These are phyloP conservation scores for Pterula multifida DNA, from an alignment of 1,284 basidiomycete genomes.

Conservation along the genomic window DNA sequence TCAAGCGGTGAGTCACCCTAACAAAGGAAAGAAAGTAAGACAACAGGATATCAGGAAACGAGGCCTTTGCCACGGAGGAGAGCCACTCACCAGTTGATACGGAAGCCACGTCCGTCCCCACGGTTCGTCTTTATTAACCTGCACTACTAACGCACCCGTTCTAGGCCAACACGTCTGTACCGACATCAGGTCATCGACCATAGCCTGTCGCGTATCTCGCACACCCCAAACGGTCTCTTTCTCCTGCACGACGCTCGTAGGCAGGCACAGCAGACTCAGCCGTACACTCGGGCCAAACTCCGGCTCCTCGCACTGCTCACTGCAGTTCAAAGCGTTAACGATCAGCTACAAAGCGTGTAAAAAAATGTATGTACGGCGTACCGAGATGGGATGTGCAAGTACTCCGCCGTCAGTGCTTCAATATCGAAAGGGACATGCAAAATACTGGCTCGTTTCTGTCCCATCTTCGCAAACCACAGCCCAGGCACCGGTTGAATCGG, in stretches of 20 bases:
- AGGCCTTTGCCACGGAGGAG: background rate
- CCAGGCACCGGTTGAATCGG: background rate
- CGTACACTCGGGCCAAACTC: background rate
- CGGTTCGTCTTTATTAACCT: background rate
- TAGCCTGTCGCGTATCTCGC: background rate
- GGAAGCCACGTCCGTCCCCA: slow-evolving; percentile 1
- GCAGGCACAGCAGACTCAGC: background rate
- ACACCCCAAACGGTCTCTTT: background rate
- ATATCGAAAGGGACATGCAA: background rate
- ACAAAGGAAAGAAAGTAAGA: background rate
- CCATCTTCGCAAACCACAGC: background rate
- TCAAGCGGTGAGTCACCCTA: background rate
- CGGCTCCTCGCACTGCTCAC: background rate
- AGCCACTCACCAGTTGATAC: background rate
- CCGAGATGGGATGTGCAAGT: background rate
- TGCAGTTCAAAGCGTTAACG: background rate
- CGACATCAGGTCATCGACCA: background rate
- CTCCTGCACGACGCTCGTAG: background rate
- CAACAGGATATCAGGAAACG: background rate
- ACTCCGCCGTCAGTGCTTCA: background rate
- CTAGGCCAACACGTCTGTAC: background rate
- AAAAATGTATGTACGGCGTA: background rate
- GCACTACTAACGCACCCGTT: background rate
- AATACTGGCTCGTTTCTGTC: background rate
- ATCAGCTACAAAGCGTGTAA: background rate